Conservation (phyloP, 2,329 filamentous ascomycete species). For the Stromatinia cepivora region DNA sequence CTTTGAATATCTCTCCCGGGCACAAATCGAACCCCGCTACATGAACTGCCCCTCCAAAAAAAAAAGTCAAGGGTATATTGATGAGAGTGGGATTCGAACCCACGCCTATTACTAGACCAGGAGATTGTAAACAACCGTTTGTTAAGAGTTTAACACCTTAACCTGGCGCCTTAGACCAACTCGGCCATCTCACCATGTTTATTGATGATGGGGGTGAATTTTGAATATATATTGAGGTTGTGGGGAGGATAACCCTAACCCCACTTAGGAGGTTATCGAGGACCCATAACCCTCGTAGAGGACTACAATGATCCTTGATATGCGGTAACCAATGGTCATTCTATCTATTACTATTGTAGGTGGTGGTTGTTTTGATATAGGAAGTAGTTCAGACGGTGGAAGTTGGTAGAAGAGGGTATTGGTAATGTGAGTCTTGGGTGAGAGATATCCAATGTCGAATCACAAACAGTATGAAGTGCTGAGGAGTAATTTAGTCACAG, state of each 20-base stretch:
- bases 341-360: too few species aligned
- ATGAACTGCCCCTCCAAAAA: not conserved
- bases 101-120: slow-evolving; percentile 14
- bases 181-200: slow-evolving; percentile 5
- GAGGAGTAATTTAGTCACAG: not conserved
- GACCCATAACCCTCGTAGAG: not conserved
- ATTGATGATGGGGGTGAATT: fast-evolving
- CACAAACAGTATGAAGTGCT: not conserved
- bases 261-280: not conserved
- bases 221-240: fast-evolving
- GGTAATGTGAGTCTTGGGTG: not conserved
- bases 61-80: not conserved
- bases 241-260: not conserved
- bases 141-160: not conserved
- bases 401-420: not conserved
- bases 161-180: slow-evolving; percentile 17
- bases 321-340: too few species aligned
- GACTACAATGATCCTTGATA: not conserved
- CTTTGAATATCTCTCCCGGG: too few species aligned
- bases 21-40: not conserved
- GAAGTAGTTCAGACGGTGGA: too few species aligned
- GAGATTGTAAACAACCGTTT: not conserved
- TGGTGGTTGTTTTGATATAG: too few species aligned
- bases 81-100: slow-evolving; percentile 17
- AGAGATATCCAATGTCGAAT: not conserved